phyloP scores from a whole-genome alignment of 225 moss, liverwort and hornwort species.

The Rhytidiadelphus loreus region DNA sequence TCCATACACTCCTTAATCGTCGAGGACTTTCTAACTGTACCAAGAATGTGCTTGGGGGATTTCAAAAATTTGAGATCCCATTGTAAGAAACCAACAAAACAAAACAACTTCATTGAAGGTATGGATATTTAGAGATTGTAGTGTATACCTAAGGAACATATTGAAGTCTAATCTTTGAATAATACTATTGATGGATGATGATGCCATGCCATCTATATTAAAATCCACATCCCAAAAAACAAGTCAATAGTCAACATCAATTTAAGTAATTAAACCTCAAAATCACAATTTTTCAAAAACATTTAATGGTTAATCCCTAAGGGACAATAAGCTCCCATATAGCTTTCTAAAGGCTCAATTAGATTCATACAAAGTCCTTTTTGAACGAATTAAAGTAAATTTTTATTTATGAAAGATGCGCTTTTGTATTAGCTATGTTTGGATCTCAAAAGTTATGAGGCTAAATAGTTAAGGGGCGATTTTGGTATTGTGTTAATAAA shows the following conservation, averaged over 20 bases:
- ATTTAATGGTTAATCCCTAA: neutral
- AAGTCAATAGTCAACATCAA: neutral
- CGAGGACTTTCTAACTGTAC: too few species aligned
- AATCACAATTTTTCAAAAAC: neutral
- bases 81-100: too few species aligned
- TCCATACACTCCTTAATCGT: too few species aligned
- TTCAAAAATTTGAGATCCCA: too few species aligned
- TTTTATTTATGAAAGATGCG: fast-evolving
- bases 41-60: too few species aligned
- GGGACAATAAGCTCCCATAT: neutral
- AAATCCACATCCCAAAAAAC: neutral
- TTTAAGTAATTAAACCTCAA: neutral
- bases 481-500: too few species aligned
- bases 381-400: neutral
- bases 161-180: neutral
- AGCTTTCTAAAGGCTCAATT: neutral
- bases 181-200: neutral
- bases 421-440: neutral
- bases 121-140: neutral
- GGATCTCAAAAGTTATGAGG: neutral
- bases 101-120: too few species aligned
- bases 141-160: neutral
- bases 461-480: fast-evolving
- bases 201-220: neutral
- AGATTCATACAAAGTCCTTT: neutral